Base-by-base conservation (phyloP, 768 basidiomycete species). In the Tylopilus vinaceipallidus region DNA sequence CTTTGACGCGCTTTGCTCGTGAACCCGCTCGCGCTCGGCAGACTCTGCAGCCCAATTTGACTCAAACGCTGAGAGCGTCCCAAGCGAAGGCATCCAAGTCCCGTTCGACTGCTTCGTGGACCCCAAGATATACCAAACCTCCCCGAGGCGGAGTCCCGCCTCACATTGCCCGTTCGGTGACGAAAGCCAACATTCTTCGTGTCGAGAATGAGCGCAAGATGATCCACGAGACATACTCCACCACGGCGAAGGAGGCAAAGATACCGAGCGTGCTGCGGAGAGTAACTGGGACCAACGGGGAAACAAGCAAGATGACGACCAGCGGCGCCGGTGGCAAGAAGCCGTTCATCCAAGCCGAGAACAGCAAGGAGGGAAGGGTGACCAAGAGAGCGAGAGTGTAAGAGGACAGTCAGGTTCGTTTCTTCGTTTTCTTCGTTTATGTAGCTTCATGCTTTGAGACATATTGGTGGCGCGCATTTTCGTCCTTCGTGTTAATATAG, bases 341-440 rank as follows among this genome's bases (percentile, higher is more conserved):
- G 72, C 46, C 78, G 75, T 58, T 74, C 78, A 37, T 87, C 83
- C 57, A 84, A 89, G 71, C 87, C 83, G 43, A 86, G 93, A 84
- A 83, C 82, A n/a, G 82, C 82, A 20, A 75, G 75, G 45, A 94
- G 92, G 73, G 42, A 23, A 56, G 57, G 9, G 38, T 30, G 24
- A 10, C 33, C n/a, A 66, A 61, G 57, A 59, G 49, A 47, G 45
- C 29, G 29, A 53, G 37, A 24, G 16, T 52, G 20, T 64, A n/a
- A n/a, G n/a, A n/a, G n/a, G n/a, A n/a, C n/a, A n/a, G n/a, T n/a
- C n/a, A n/a, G n/a, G n/a, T n/a, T n/a, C n/a, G n/a, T n/a, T n/a
- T n/a, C n/a, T n/a, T n/a, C n/a, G n/a, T n/a, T n/a, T n/a, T n/a
- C n/a, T n/a, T n/a, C n/a, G n/a, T n/a, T n/a, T n/a, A n/a, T n/a